Conservation (phyloP, 805 yeast species). For the Candida pseudoglaebosa region DNA sequence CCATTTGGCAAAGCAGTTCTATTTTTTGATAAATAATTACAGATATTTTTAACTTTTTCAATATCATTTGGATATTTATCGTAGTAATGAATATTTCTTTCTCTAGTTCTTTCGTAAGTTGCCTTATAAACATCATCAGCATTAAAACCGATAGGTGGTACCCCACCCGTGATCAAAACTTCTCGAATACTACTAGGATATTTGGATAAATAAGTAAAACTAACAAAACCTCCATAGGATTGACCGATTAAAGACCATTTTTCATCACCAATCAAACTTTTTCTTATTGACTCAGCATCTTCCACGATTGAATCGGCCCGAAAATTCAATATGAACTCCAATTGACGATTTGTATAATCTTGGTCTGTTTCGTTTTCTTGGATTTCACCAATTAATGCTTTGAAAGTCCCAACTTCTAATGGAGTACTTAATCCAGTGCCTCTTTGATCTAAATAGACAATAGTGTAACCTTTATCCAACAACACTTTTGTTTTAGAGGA, state of each 20-base stretch:
- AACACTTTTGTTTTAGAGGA: conserved; percentile 35
- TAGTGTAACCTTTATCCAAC: conserved; percentile 38
- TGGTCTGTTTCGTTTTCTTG: conserved; percentile 13
- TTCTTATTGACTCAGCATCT: conserved; percentile 47
- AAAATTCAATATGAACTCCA: conserved; percentile 41
- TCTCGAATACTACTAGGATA: conserved; percentile 39
- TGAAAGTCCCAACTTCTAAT: conserved; percentile 31
- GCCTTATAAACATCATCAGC: conserved; percentile 48
- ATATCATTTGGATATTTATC: conserved; percentile 46
- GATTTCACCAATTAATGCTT: conserved; percentile 8
- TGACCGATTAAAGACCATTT: conserved; percentile 56
- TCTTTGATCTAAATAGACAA: conserved; percentile 51
- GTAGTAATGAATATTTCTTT: conserved; percentile 47
- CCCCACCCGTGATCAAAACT: conserved; percentile 53
- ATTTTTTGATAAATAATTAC: conserved; percentile 26
- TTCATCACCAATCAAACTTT: conserved; percentile 25
- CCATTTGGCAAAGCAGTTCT: conserved; percentile 45
- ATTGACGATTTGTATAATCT: conserved; percentile 19
- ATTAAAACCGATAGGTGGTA: conserved; percentile 47
- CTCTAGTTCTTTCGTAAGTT: conserved; percentile 44
- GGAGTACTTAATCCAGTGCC: conserved; percentile 58
- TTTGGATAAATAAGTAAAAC: conserved; percentile 46
- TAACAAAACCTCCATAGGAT: conserved; percentile 53
- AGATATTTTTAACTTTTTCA: conserved; percentile 31
- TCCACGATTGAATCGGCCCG: conserved; percentile 51